These are phyloP conservation scores for Gastrolobium villosum DNA, from an alignment of 306 rosid genomes.

Conservation along the genomic window DNA sequence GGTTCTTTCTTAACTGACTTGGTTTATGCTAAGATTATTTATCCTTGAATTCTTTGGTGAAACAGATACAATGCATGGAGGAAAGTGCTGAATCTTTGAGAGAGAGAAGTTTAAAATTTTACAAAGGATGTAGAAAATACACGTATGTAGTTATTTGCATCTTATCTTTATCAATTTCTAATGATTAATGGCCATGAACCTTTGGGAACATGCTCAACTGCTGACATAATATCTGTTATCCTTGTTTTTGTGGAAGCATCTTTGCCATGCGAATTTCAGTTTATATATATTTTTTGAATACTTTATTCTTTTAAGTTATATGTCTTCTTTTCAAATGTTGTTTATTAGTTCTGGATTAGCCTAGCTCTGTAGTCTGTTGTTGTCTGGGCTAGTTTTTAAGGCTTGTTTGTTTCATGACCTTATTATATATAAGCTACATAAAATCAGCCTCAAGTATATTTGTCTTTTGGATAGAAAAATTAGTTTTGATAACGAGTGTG, in stretches of 20 bases:
- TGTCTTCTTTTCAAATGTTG: constrained; percentile 24
- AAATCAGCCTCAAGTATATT: not conserved
- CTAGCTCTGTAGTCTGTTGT: constrained; percentile 11
- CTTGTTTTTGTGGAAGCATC: constrained; percentile 22
- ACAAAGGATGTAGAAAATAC: constrained; percentile 98
- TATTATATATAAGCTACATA: constrained; percentile 27
- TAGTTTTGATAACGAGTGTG: constrained; percentile 12
- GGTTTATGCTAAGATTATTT: constrained; percentile 37
- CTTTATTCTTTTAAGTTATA: not conserved
- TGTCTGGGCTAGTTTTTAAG: not conserved
- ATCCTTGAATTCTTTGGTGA: constrained; percentile 49
- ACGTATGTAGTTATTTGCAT: constrained; percentile 71
- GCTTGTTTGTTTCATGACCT: not conserved
- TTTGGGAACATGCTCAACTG: not conserved
- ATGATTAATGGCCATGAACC: constrained; percentile 30
- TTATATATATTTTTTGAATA: not conserved
- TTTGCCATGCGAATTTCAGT: constrained; percentile 23
- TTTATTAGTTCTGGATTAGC: constrained; percentile 13
- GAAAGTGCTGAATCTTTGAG: constrained; percentile 95
- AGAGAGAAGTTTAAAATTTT: constrained; percentile 92
- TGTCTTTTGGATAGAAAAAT: not conserved
- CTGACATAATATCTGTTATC: constrained; percentile 18
- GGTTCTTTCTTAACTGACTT: constrained; percentile 39
- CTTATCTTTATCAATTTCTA: constrained; percentile 6
- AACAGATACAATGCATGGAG: constrained; percentile 97